Evolutionary conservation across 2,329 filamentous ascomycete species (phyloP).

Genomic region (Pyricularia sp.): DNA sequence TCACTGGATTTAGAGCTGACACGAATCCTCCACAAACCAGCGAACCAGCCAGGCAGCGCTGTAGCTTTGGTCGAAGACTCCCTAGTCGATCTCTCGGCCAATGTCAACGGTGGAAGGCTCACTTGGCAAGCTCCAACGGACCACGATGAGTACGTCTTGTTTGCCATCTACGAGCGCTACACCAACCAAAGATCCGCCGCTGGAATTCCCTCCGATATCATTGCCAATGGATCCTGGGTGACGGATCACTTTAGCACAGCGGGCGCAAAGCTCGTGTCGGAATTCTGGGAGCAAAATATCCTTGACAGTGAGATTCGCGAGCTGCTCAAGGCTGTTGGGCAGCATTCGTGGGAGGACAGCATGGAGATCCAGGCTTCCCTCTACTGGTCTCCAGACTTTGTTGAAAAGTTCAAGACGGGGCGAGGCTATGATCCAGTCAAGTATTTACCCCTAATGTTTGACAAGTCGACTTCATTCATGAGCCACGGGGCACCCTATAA

Average conservation of each 20-base stretch:
- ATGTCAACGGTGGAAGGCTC: neutral
- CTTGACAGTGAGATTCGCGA: constrained; percentile 19
- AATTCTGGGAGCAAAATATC: constrained; percentile 29
- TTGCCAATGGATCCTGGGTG: constrained; percentile 15
- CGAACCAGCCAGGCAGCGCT: neutral
- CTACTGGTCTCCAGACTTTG: constrained; percentile 26
- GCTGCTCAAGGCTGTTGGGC: constrained; percentile 21
- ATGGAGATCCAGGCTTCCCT: constrained; percentile 21
- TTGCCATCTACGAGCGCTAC: neutral
- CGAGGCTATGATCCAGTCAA: constrained; percentile 23
- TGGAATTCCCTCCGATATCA: neutral
- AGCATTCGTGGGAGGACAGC: constrained; percentile 25
- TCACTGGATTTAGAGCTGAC: neutral
- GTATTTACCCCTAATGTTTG: constrained; percentile 21
- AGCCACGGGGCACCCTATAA: neutral
- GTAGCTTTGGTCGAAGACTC: neutral
- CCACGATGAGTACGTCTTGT: neutral
- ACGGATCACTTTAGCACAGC: constrained; percentile 24
- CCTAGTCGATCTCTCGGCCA: neutral
- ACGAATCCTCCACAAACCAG: neutral
- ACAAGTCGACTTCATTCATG: neutral
- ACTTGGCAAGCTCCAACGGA: neutral
- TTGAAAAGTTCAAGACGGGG: constrained; percentile 17
- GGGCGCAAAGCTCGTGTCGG: constrained; percentile 23
- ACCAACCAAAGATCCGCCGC: neutral